Evolutionary conservation across 805 yeast genomes (phyloP).

Genomic region (Metschnikowia gelsemii): DNA sequence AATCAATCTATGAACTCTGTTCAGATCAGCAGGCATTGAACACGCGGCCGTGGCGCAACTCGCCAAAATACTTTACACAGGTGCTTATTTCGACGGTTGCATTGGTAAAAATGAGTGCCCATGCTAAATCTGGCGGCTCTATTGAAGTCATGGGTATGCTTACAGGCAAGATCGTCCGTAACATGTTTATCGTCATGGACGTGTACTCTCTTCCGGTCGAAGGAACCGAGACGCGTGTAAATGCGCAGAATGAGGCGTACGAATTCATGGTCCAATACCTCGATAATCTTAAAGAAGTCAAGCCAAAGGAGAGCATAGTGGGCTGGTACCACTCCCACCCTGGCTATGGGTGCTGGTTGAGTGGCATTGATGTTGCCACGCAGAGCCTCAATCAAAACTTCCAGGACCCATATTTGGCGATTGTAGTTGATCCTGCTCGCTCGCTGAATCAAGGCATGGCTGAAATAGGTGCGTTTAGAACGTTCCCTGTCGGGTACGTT

Average conservation of each 20-base stretch:
- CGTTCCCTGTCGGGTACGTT: conserved; percentile 47
- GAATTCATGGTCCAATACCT: conserved; percentile 90
- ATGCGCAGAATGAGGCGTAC: conserved; percentile 90
- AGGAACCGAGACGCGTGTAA: conserved; percentile 94
- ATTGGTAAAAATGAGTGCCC: conserved; percentile 69
- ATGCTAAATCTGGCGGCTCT: conserved; percentile 80
- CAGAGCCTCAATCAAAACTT: conserved; percentile 80
- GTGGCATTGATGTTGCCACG: conserved; percentile 90
- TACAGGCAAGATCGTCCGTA: conserved; percentile 65
- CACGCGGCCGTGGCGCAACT: conserved; percentile 52
- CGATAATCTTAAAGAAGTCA: conserved; percentile 51
- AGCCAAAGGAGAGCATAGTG: conserved; percentile 62
- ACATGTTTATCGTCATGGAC: conserved; percentile 68
- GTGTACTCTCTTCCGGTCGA: conserved; percentile 87
- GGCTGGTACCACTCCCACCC: conserved; percentile 99
- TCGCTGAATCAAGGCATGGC: conserved; percentile 61
- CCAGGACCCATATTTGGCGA: conserved; percentile 89
- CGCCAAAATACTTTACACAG: conserved; percentile 59
- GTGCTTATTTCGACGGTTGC: conserved; percentile 72
- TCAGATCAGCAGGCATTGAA: conserved; percentile 11
- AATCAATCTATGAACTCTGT: conserved; percentile 14
- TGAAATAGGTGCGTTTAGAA: conserved; percentile 87
- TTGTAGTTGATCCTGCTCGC: conserved; percentile 82
- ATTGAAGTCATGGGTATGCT: conserved; percentile 96
- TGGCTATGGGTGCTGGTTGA: conserved; percentile 94